Conservation (phyloP, 1,284 basidiomycete genomes). For the Fomitopsis betulina region DNA sequence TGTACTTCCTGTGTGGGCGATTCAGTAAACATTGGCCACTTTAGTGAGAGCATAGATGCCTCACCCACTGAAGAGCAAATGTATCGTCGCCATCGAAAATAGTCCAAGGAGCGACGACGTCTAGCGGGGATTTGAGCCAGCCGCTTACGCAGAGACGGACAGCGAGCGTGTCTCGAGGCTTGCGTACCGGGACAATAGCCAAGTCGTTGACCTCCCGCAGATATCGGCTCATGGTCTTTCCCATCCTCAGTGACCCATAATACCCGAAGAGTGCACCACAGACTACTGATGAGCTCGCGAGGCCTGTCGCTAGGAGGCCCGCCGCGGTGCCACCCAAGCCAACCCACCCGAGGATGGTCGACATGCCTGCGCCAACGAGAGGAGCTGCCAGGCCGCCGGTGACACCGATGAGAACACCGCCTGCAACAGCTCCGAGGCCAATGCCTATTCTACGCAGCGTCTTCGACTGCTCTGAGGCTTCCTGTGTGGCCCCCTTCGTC, state of each 20-base stretch:
- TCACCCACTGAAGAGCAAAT: slow-evolving; percentile 55
- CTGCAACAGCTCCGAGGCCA: slow-evolving; percentile 49
- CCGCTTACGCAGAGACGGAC: slow-evolving; percentile 54
- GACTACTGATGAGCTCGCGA: slow-evolving; percentile 52
- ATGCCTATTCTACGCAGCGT: slow-evolving; percentile 43
- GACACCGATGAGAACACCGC: slow-evolving; percentile 52
- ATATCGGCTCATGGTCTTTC: slow-evolving; percentile 45
- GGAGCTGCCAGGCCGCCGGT: slow-evolving; percentile 56
- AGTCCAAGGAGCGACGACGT: slow-evolving; percentile 51
- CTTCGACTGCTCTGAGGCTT: slow-evolving; percentile 40
- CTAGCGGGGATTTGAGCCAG: slow-evolving; percentile 41
- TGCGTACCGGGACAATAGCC: slow-evolving; percentile 42
- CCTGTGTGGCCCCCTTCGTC: slow-evolving; percentile 34
- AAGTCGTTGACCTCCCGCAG: slow-evolving; percentile 52
- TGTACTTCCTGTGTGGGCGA: slow-evolving; percentile 44
- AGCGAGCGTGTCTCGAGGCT: slow-evolving; percentile 42
- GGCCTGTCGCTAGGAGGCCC: slow-evolving; percentile 47
- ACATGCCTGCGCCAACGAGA: slow-evolving; percentile 50
- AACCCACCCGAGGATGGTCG: slow-evolving; percentile 43
- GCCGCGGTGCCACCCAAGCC: slow-evolving; percentile 52
- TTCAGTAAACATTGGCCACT: neutral
- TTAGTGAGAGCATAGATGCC: slow-evolving; percentile 7
- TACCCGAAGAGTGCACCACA: slow-evolving; percentile 56
- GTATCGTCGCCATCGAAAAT: slow-evolving; percentile 50
- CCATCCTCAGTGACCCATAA: slow-evolving; percentile 48